phyloP scores from a whole-genome alignment of 495 filamentous ascomycete genomes.

The Aspergillus avenaceus region DNA sequence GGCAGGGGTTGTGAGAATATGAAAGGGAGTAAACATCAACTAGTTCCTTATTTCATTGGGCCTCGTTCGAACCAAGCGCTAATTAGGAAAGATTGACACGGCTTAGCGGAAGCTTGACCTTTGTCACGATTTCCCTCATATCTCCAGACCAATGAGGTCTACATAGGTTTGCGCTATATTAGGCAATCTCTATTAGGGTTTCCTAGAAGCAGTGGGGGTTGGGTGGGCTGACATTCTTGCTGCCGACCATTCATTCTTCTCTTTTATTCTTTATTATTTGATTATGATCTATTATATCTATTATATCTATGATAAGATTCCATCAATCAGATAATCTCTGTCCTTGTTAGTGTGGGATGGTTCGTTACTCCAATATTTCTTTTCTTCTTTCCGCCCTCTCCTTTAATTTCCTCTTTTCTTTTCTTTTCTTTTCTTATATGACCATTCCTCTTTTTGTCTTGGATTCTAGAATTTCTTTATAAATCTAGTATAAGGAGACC shows the following conservation, averaged over 20 bases:
- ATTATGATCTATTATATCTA: too few relatives aligned
- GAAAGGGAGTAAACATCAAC: neutral
- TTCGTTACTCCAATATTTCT: neutral
- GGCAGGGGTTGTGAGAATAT: neutral
- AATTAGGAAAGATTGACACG: neutral
- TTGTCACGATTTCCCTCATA: neutral
- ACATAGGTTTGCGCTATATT: too few relatives aligned
- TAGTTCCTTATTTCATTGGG: neutral
- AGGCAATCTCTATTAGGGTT: too few relatives aligned
- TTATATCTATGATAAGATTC: too few relatives aligned
- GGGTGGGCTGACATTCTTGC: neutral
- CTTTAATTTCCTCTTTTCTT: neutral
- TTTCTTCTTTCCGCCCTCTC: neutral
- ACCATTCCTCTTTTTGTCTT: neutral
- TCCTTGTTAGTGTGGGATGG: neutral
- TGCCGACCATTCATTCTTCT: neutral
- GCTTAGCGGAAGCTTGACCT: neutral
- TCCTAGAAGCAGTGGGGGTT: neutral
- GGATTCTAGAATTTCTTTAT: neutral
- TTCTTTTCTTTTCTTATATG: neutral
- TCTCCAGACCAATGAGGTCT: too few relatives aligned
- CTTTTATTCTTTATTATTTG: too few relatives aligned
- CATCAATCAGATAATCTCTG: neutral
- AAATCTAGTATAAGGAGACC: too few relatives aligned
- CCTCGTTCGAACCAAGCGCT: neutral